Base-by-base conservation (phyloP, 768 basidiomycete genomes). In the Auriscalpium microsporum region DNA sequence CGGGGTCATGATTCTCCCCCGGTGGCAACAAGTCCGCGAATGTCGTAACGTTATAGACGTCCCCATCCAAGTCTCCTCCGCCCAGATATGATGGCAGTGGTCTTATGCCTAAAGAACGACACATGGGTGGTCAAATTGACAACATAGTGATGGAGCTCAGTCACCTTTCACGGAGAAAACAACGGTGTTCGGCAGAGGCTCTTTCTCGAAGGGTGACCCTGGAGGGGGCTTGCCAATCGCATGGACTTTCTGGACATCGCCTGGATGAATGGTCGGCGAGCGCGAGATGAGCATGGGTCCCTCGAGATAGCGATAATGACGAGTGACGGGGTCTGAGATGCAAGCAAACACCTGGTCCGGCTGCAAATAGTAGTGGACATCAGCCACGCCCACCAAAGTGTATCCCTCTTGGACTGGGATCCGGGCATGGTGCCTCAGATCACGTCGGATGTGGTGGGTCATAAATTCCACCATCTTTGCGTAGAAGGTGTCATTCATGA, bases 341-440 rank as follows among this genome's bases (percentile, higher is more conserved):
- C 79, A 84, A 1, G 77, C 82, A 62, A 85, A 90, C 19, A 89
- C 76, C 58, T 87, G 71, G 2, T 74, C 75, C 54, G 76, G 75
- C 36, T 72, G 34, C 5, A 88, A 72, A 56, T 72, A 78, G 1
- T 68, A 64, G 57, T 83, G 81, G 1, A 82, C 73, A 63, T 90
- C 87, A 1, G 84, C 84, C 7, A 88, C 78, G 0, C 87, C 87
- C 4, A 87, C 87, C 1, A 90, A 65, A 0, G 84, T 88, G 73
- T 78, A 84, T 3, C 77, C 80, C 4, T 71, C 71, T 1, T 78
- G 79, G 11, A 90, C 72, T 10, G 84, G 84, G 44, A 90, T 88
- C 5, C 86, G 76, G 0, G 86, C 83, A 45, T 66, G 66, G 54
- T 80, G 77, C 58, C 87, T 88, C n/a, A 87, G 71, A 47, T 79